Evolutionary conservation across 2,329 filamentous ascomycete species (phyloP), one percentile per base, ranked within the genome.

Genomic region (Calonectria hawksworthii): DNA sequence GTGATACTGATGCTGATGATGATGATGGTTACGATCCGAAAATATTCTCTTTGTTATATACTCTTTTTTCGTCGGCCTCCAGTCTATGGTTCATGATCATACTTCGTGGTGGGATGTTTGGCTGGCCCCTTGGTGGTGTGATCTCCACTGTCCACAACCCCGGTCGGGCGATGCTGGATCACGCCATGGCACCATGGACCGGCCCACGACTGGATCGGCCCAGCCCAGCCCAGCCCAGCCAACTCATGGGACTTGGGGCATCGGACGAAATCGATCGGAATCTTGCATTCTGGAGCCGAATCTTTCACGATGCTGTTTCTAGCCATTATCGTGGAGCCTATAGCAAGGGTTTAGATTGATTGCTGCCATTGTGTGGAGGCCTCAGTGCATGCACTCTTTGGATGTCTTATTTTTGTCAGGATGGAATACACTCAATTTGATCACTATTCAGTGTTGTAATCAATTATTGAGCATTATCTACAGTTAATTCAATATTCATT

Each of bases 1-100:
- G 56, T 61, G 56, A 61, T 61, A 34, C 34, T 28, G 36, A 41
- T 63, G 34, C 56, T 61, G 56, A 59, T 59, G 54, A n/a, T 56
- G 52, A 61, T 61, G 56, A 47, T 47, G 44, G n/a, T 9, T 13
- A 47, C n/a, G 41, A 16, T 26, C 8, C n/a, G 9, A 38, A 47
- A 21, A 8, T 23, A 28, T 41, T 30, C 4, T 13, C 7, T 63
- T 30, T 63, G 5, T 63, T 63, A 63, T 63, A 63, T 63, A 63
- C 23, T 61, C 32, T 47, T 41, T 63, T 41, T 6, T 28, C 23
- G 8, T 63, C 56, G 16, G 23, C 34, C 34, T 41, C 56, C 56
- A 18, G 56, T 4, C 34, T 23, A 21, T 41, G 7, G 34, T n/a
- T 41, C 34, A 38, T 23, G 34, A 63, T 63, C 11, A 28, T 41